Conservation (phyloP, 768 basidiomycete species). For the Suillus clintonianus region DNA sequence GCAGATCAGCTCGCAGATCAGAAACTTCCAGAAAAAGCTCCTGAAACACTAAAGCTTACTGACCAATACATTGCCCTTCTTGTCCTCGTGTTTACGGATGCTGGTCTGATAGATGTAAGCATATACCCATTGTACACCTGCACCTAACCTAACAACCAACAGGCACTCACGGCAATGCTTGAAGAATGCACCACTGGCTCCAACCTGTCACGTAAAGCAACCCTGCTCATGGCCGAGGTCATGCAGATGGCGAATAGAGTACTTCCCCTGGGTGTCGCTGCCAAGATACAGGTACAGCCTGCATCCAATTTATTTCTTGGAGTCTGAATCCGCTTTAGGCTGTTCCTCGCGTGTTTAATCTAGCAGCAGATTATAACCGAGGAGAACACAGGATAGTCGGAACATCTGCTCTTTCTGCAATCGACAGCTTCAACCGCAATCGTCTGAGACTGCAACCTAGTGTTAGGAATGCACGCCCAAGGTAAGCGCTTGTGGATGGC, state of each 20-base stretch:
- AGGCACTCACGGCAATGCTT: constrained; percentile 87
- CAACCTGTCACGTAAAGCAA: constrained; percentile 85
- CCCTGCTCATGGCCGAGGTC: constrained; percentile 87
- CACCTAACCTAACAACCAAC: neutral
- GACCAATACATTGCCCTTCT: constrained; percentile 93
- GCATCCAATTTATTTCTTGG: neutral
- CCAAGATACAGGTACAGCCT: constrained; percentile 72
- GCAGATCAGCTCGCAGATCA: constrained; percentile 31
- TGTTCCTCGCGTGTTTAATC: constrained; percentile 79
- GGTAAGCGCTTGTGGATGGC: constrained; percentile 42
- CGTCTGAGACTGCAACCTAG: constrained; percentile 66
- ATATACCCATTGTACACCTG: neutral
- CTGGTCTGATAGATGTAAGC: constrained; percentile 85
- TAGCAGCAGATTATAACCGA: constrained; percentile 80
- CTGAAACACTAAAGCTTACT: constrained; percentile 72
- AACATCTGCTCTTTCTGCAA: constrained; percentile 79
- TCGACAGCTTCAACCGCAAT: constrained; percentile 95
- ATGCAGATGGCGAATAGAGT: constrained; percentile 87
- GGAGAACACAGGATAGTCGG: constrained; percentile 82
- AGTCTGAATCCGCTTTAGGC: constrained; percentile 48
- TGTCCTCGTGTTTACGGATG: constrained; percentile 79
- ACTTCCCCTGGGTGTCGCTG: constrained; percentile 78
- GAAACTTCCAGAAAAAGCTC: constrained; percentile 46
- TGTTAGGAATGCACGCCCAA: constrained; percentile 59
- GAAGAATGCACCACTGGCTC: constrained; percentile 76